Evolutionary conservation across 2,329 filamentous ascomycete species (phyloP).

Genomic region (Tolypocladium cylindrosporum): DNA sequence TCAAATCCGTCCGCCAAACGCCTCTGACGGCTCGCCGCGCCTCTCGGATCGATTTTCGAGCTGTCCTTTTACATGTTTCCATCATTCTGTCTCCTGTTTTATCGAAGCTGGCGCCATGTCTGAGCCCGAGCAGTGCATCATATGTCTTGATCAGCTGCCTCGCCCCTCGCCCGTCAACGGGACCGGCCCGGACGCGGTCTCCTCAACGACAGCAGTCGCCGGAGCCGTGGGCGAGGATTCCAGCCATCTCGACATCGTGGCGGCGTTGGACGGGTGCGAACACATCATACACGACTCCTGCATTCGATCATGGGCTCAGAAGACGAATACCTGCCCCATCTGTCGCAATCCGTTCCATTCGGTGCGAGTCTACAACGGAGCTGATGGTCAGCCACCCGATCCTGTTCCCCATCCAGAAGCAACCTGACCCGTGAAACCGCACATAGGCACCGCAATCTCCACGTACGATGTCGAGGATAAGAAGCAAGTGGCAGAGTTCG

Average conservation of each 20-base stretch:
- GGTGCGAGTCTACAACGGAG: conserved; percentile 70
- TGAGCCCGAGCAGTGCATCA: conserved; percentile 57
- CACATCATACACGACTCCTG: conserved; percentile 91
- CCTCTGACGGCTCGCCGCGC: neutral
- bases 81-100: conserved; percentile 23
- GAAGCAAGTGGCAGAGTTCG: conserved; percentile 83
- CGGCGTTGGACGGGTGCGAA: conserved; percentile 64
- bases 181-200: conserved; percentile 8
- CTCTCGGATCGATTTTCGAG: neutral
- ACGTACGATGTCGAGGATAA: conserved; percentile 66
- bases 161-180: conserved; percentile 19
- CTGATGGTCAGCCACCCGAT: conserved; percentile 51
- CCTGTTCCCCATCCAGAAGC: neutral
- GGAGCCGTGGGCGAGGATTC: conserved; percentile 14
- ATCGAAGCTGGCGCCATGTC: conserved; percentile 34
- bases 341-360: conserved; percentile 86
- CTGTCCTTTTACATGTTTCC: conserved; percentile 36
- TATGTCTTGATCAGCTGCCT: conserved; percentile 54
- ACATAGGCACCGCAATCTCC: conserved; percentile 42
- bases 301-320: conserved; percentile 87
- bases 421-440: neutral
- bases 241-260: conserved; percentile 36
- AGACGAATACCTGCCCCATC: conserved; percentile 96
- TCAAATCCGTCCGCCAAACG: conserved; percentile 5
- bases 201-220: conserved; percentile 5